These are phyloP conservation scores for Vaccinium vitisidaea DNA, from an alignment of 148 eudicot genomes.

Conservation along the genomic window DNA sequence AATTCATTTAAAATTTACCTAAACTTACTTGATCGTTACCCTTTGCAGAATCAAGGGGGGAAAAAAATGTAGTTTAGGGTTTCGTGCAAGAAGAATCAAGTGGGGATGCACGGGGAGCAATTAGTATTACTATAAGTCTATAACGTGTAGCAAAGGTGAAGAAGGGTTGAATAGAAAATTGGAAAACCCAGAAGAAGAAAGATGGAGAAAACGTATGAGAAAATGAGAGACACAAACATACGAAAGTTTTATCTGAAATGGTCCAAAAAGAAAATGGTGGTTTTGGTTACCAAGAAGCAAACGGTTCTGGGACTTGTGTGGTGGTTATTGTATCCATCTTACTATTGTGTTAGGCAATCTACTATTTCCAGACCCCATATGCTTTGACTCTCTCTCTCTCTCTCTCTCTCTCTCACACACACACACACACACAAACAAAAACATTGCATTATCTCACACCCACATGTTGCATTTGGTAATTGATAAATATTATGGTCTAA, in stretches of 20 bases:
- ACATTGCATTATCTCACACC: no score
- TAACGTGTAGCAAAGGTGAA: background rate
- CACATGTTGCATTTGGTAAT: no score
- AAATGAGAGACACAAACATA: background rate
- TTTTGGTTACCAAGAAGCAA: constrained; percentile 11
- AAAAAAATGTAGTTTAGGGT: background rate
- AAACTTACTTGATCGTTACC: no score
- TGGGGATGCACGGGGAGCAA: background rate
- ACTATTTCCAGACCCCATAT: background rate
- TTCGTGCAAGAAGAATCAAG: background rate
- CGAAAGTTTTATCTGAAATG: background rate
- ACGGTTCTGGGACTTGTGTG: background rate
- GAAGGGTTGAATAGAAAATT: background rate
- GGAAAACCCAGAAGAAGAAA: constrained; percentile 2
- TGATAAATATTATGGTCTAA: no score
- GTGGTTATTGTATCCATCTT: background rate
- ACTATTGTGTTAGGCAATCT: background rate
- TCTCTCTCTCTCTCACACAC: background rate
- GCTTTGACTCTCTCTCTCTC: no score
- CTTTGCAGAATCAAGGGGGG: no score
- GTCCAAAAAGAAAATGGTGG: background rate
- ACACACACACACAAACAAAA: no score
- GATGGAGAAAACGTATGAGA: background rate
- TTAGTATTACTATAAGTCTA: background rate
- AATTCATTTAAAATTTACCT: no score